These are phyloP conservation scores for Coffea humblotiana DNA, from an alignment of 305 asterid genomes.

Conservation along the genomic window DNA sequence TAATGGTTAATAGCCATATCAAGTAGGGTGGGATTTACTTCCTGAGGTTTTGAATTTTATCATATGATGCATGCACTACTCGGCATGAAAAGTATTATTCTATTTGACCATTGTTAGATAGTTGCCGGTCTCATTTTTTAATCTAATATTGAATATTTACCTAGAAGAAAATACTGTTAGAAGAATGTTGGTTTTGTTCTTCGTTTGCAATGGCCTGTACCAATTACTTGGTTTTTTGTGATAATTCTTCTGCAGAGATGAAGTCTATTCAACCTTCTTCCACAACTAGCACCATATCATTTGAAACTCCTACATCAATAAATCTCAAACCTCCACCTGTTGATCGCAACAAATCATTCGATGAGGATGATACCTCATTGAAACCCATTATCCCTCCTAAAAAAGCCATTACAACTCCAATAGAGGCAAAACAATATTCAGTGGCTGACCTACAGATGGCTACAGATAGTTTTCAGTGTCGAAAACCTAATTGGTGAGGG, in stretches of 20 bases:
- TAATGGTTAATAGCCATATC: not conserved
- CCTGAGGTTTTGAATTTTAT: not conserved
- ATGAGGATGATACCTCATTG: conserved; percentile 57
- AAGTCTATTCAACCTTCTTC: conserved; percentile 58
- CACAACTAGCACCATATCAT: conserved; percentile 44
- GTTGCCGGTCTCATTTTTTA: not conserved
- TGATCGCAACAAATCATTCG: conserved; percentile 75
- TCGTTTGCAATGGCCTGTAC: not conserved
- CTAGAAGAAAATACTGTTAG: not conserved
- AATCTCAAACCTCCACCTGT: conserved; percentile 75
- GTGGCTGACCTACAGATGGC: conserved; percentile 96
- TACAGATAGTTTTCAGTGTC: conserved; percentile 82
- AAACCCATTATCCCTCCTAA: conserved; percentile 66
- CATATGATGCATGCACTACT: not conserved
- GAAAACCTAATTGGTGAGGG: conserved; percentile 96
- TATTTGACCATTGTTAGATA: not conserved
- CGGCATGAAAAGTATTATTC: not conserved
- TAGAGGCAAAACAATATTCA: conserved; percentile 62
- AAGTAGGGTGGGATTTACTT: not conserved
- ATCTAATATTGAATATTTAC: not conserved
- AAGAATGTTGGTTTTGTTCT: not conserved
- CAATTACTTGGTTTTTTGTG: not conserved
- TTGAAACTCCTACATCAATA: conserved; percentile 61
- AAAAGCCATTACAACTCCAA: conserved; percentile 53
- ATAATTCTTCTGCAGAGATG: conserved; percentile 43